Evolutionary conservation across 306 rosid species (phyloP).

Genomic region (Trifolium fragiferum): DNA sequence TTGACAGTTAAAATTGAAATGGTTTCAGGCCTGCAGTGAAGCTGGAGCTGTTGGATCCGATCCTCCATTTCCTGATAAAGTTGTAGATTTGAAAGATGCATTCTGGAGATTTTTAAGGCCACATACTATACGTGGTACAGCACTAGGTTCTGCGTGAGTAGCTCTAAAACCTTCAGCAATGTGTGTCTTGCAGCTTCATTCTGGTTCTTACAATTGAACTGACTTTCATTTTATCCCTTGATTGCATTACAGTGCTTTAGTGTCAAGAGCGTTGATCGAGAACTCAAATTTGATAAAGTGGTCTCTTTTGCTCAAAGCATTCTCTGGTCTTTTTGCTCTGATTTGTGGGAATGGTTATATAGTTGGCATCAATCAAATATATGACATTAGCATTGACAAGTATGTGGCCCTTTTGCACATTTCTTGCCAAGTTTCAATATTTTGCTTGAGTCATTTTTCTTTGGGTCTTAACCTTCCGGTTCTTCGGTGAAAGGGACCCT

Average conservation of each 20-base stretch:
- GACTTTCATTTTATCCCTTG: conserved; percentile 36
- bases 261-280: conserved; percentile 89
- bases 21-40: conserved; percentile 79
- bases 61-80: conserved; percentile 58
- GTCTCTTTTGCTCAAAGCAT: conserved; percentile 86
- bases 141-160: conserved; percentile 87
- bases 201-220: conserved; percentile 20
- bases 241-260: conserved; percentile 77
- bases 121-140: conserved; percentile 91
- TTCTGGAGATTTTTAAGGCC: conserved; percentile 98
- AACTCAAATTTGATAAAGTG: conserved; percentile 89
- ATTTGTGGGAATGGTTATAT: conserved; percentile 95
- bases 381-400: conserved; percentile 94
- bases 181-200: conserved; percentile 14
- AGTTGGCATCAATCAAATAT: conserved; percentile 98
- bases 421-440: conserved; percentile 16
- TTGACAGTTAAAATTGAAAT: conserved; percentile 43
- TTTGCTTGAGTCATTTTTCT: conserved; percentile 1
- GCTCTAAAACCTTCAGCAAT: neutral
- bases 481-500: neutral
- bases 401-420: conserved; percentile 44
- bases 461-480: neutral
- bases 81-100: conserved; percentile 81
- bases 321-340: conserved; percentile 86
- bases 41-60: conserved; percentile 82